Percentiles rank a stretch among this genome's conserved stretches.
phyloP scores from a whole-genome alignment of 257 asterid genomes.

The Gardenia jasminoides region DNA sequence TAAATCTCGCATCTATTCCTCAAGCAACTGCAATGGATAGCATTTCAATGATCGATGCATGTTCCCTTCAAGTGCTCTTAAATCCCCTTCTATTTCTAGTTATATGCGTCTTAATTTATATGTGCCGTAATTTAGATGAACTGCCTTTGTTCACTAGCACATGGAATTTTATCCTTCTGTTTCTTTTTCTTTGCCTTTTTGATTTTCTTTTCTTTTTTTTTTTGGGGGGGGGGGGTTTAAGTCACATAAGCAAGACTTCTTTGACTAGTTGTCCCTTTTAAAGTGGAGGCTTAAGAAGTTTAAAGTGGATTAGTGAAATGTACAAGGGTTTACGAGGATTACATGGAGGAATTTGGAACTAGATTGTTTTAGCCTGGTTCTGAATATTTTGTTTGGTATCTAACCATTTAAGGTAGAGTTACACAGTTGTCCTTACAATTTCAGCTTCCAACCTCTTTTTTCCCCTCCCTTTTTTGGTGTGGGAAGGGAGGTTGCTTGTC shows the following conservation, averaged over 20 bases:
- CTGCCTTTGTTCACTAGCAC: background rate
- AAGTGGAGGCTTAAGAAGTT: background rate
- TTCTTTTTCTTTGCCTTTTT: background rate
- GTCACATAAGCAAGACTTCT: background rate
- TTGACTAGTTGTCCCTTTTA: background rate
- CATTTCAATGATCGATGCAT: too few relatives aligned
- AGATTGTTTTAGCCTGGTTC: background rate
- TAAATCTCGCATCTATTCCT: too few relatives aligned
- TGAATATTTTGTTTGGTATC: background rate
- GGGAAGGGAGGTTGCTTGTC: too few relatives aligned
- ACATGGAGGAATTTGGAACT: too few relatives aligned
- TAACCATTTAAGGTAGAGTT: background rate
- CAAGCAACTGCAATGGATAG: too few relatives aligned
- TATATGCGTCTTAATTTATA: background rate
- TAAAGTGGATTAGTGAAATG: background rate
- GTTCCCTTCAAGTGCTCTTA: background rate
- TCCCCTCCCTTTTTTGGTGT: too few relatives aligned
- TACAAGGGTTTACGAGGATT: background rate
- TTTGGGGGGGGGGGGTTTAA: background rate
- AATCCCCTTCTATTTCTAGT: background rate
- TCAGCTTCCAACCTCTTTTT: too few relatives aligned
- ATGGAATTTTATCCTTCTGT: background rate
- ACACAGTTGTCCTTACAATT: background rate
- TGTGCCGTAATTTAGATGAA: background rate
- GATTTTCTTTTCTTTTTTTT: background rate